A percentile compares a stretch with the other conserved stretches of the same genome.
Evolutionary conservation across 2,329 filamentous ascomycete species (phyloP).

Genomic region (Beauveria medogensis): DNA sequence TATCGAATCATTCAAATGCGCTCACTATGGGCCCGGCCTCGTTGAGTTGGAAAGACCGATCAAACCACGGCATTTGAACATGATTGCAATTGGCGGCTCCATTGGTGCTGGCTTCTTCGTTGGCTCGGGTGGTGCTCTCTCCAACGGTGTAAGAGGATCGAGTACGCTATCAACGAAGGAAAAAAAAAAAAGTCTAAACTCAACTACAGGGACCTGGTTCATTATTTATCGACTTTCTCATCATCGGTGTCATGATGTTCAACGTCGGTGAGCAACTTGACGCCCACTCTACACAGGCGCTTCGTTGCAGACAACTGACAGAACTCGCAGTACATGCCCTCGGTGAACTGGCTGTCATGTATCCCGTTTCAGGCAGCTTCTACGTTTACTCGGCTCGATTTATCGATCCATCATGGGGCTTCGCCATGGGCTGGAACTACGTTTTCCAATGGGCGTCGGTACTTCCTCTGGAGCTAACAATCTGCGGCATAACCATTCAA

Average conservation of each 20-base stretch:
- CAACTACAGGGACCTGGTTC: slow-evolving; percentile 30
- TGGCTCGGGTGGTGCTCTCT: slow-evolving; percentile 44
- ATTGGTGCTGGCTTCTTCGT: slow-evolving; percentile 58
- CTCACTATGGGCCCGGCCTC: slow-evolving; percentile 24
- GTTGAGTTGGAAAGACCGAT: slow-evolving; percentile 36
- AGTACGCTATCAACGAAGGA: neutral
- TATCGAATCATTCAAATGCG: slow-evolving; percentile 30
- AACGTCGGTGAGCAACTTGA: slow-evolving; percentile 33
- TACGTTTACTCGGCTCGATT: slow-evolving; percentile 50
- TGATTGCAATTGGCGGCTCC: slow-evolving; percentile 48
- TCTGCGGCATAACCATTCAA: slow-evolving; percentile 38
- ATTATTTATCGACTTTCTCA: slow-evolving; percentile 41
- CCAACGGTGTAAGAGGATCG: slow-evolving; percentile 30
- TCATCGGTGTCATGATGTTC: slow-evolving; percentile 53
- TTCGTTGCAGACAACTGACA: neutral
- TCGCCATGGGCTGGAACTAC: slow-evolving; percentile 43
- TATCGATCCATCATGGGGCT: slow-evolving; percentile 48
- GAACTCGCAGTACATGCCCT: slow-evolving; percentile 43
- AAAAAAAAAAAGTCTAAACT: neutral
- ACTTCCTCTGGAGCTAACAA: slow-evolving; percentile 39
- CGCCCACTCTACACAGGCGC: neutral
- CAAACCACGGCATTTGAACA: slow-evolving; percentile 48
- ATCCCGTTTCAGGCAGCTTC: slow-evolving; percentile 50
- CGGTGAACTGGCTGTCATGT: slow-evolving; percentile 48
- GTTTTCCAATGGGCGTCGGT: slow-evolving; percentile 39